phyloP scores from a whole-genome alignment of 2,329 filamentous ascomycete genomes.

The Aspergillus japonicus region DNA sequence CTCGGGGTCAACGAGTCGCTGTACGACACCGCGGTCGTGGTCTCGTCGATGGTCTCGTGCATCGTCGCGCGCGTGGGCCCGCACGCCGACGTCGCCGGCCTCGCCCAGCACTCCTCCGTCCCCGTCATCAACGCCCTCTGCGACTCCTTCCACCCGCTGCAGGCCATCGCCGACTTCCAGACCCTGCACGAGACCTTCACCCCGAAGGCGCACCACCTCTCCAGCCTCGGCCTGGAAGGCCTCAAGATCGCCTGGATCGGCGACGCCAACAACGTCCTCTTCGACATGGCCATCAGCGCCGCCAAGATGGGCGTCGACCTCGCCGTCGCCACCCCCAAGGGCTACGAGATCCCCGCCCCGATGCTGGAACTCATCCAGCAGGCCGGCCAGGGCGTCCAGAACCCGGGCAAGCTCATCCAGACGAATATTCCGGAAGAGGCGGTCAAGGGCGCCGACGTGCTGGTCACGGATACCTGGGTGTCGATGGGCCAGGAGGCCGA shows the following conservation, averaged over 20 bases:
- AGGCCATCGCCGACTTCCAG: slow-evolving; percentile 90
- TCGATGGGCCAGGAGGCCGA: slow-evolving; percentile 97
- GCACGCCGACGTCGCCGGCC: slow-evolving; percentile 69
- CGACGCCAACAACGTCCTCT: slow-evolving; percentile 95
- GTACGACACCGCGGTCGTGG: slow-evolving; percentile 86
- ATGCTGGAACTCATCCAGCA: slow-evolving; percentile 73
- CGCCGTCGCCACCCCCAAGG: slow-evolving; percentile 79
- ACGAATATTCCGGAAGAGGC: slow-evolving; percentile 80
- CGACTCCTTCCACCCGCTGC: slow-evolving; percentile 88
- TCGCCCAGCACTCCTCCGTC: slow-evolving; percentile 71
- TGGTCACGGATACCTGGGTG: slow-evolving; percentile 97
- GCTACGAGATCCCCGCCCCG: slow-evolving; percentile 73
- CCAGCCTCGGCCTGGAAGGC: slow-evolving; percentile 69
- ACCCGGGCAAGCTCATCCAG: slow-evolving; percentile 67
- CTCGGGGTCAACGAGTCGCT: slow-evolving; percentile 91
- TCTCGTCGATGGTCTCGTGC: slow-evolving; percentile 88
- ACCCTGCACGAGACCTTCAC: slow-evolving; percentile 81
- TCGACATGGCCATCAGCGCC: slow-evolving; percentile 84
- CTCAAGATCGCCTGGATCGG: slow-evolving; percentile 95
- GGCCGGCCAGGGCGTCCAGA: slow-evolving; percentile 57
- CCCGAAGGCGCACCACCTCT: slow-evolving; percentile 38
- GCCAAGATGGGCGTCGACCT: slow-evolving; percentile 85
- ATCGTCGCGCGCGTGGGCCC: slow-evolving; percentile 77
- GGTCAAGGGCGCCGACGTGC: slow-evolving; percentile 78
- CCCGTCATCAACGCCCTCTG: slow-evolving; percentile 87